Evolutionary conservation across 2,329 filamentous ascomycete genomes (phyloP), one percentile per base, ranked within the genome.

Genomic region (Monilinia fructicola): DNA sequence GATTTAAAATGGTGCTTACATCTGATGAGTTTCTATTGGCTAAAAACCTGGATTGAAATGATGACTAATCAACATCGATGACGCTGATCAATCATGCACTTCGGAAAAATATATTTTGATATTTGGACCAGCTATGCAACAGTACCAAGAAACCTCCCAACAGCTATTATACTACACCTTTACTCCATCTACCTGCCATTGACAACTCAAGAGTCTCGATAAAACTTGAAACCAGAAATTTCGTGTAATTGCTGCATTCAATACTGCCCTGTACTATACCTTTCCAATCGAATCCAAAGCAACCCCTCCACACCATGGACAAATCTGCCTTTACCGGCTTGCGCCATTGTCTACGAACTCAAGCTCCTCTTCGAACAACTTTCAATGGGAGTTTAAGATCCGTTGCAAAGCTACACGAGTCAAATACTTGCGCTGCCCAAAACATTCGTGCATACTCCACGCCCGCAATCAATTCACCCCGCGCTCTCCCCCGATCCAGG

Each of bases 271-370:
- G 9, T n/a, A 35, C 5, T 2, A 6, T 16, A 38, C 0, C 31
- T 61, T 2, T 40, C 5, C n/a, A 21, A 38, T 52, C 35, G n/a
- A 50, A 50, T 50, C 10, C 4, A 38, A 26, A 12, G 7, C 2
- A 52, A 48, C 54, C 44, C 31, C 42, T 42, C 63, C 42, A 28
- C 46, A 65, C 16, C 48, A 66, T 66, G 65, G 52, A 66, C 16
- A 54, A 53, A 55, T n/a, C 52, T 11, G 40, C 31, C 12, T 18
- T 42, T 42, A 23, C 58, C 21, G n/a, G 65, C 21, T 21, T 66
- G 28, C 65, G 52, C 38, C 52, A 64, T 54, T 64, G 58, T 56
- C 23, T 66, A 21, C 58, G 50, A 48, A 44, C 31, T 7, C 40
- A 50, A 28, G 28, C 50, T 14, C 46, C 35, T 54, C 55, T 55